Percentiles rank a stretch among this genome's conserved stretches.
Conservation (phyloP, 805 yeast genomes). For the Tetrapisispora iriomotensis region DNA sequence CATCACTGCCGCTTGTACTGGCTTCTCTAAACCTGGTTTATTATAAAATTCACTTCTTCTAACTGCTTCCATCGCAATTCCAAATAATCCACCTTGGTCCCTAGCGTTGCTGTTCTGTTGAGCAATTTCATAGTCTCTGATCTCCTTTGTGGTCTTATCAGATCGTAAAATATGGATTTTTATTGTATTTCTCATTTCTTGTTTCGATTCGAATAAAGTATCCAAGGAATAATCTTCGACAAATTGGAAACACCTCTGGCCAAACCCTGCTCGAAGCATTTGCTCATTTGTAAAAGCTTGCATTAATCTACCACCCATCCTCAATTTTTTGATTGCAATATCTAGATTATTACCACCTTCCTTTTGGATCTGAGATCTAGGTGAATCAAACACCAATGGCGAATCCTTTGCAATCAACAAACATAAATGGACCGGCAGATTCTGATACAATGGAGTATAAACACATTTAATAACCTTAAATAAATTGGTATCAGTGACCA, state of each 20-base stretch:
- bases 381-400: slow-evolving; percentile 59
- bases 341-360: slow-evolving; percentile 57
- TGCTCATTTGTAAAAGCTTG: slow-evolving; percentile 88
- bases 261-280: slow-evolving; percentile 69
- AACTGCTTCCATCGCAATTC: slow-evolving; percentile 71
- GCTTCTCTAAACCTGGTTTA: slow-evolving; percentile 43
- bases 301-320: slow-evolving; percentile 80
- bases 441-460: slow-evolving; percentile 48
- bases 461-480: slow-evolving; percentile 28
- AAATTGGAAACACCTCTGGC: slow-evolving; percentile 67
- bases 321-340: slow-evolving; percentile 61
- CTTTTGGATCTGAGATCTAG: slow-evolving; percentile 33
- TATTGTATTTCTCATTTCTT: slow-evolving; percentile 44
- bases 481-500: slow-evolving; percentile 38
- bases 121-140: slow-evolving; percentile 70
- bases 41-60: slow-evolving; percentile 34
- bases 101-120: slow-evolving; percentile 75
- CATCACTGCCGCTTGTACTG: slow-evolving; percentile 75
- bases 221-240: slow-evolving; percentile 52
- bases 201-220: slow-evolving; percentile 34
- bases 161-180: slow-evolving; percentile 69
- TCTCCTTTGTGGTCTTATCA: slow-evolving; percentile 55
- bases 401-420: slow-evolving; percentile 71
- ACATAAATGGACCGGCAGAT: slow-evolving; percentile 77
- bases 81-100: slow-evolving; percentile 66